These are phyloP conservation scores for Apiotrichum sp. DNA, from an alignment of 1,284 basidiomycete genomes.

Conservation along the genomic window DNA sequence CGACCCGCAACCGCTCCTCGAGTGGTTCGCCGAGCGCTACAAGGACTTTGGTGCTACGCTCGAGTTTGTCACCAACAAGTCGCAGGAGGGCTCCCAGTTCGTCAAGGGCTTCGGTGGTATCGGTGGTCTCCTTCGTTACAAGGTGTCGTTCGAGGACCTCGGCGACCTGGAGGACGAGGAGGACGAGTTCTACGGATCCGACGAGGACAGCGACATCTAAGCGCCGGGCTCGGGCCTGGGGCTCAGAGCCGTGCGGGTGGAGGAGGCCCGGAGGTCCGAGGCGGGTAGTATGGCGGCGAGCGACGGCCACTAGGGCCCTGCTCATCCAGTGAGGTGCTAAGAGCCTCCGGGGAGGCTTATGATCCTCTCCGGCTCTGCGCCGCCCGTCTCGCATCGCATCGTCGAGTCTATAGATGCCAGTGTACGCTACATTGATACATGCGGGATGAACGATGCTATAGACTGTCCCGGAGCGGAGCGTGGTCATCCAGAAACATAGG, in stretches of 20 bases:
- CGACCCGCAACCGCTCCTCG: constrained; percentile 78
- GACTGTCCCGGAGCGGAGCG: neutral
- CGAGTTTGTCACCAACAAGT: constrained; percentile 60
- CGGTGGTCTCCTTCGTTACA: constrained; percentile 85
- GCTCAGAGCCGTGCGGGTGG: neutral
- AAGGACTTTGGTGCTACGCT: constrained; percentile 93
- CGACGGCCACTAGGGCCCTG: too few relatives aligned
- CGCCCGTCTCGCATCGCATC: too few relatives aligned
- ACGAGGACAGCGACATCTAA: constrained; percentile 38
- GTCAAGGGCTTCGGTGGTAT: constrained; percentile 99
- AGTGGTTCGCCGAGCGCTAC: constrained; percentile 99
- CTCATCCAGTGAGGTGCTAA: too few relatives aligned
- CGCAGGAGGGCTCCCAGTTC: constrained; percentile 98
- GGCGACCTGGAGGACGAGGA: constrained; percentile 57
- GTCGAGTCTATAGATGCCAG: constrained; percentile 2
- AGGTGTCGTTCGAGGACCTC: constrained; percentile 84
- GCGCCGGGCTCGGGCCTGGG: neutral
- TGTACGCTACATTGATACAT: neutral
- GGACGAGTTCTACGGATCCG: constrained; percentile 49
- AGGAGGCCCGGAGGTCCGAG: neutral
- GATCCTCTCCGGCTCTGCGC: too few relatives aligned
- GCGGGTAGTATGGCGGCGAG: neutral
- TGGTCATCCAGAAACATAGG: neutral
- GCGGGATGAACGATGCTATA: too few relatives aligned
- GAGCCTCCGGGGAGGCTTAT: too few relatives aligned